Conservation (phyloP, 768 basidiomycete genomes). For the Trametes sanguinea region DNA sequence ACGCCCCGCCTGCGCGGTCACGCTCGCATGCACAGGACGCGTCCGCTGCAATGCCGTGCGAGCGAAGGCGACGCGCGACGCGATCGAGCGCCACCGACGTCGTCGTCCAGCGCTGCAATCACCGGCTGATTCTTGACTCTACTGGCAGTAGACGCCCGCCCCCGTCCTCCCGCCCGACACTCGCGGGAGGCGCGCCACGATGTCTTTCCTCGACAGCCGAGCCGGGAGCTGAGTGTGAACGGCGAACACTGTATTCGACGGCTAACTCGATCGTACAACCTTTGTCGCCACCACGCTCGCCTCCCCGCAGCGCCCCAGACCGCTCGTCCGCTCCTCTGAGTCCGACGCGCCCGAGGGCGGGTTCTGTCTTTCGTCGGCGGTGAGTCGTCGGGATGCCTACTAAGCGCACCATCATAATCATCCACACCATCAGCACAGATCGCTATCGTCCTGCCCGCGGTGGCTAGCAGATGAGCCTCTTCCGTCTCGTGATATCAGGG, state of each 20-base stretch:
- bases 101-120: not conserved
- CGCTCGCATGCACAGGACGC: not conserved
- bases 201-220: not conserved
- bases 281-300: not conserved
- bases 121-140: constrained; percentile 7
- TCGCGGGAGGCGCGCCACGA: constrained; percentile 1
- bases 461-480: not conserved
- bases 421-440: not conserved
- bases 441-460: not conserved
- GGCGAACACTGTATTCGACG: constrained; percentile 6
- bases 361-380: not conserved
- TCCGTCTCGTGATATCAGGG: not conserved
- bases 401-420: not conserved
- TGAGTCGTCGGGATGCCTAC: no score
- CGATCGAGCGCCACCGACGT: constrained; percentile 13
- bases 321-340: not conserved
- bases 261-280: constrained; percentile 1
- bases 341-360: not conserved
- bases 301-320: not conserved
- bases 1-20: no score
- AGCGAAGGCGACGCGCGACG: not conserved
- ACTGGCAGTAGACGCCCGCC: not conserved
- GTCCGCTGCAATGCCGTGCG: constrained; percentile 4
- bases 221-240: not conserved
- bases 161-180: not conserved